phyloP scores from a whole-genome alignment of 202 grass and related monocot genomes.

The Panicum hallii region DNA sequence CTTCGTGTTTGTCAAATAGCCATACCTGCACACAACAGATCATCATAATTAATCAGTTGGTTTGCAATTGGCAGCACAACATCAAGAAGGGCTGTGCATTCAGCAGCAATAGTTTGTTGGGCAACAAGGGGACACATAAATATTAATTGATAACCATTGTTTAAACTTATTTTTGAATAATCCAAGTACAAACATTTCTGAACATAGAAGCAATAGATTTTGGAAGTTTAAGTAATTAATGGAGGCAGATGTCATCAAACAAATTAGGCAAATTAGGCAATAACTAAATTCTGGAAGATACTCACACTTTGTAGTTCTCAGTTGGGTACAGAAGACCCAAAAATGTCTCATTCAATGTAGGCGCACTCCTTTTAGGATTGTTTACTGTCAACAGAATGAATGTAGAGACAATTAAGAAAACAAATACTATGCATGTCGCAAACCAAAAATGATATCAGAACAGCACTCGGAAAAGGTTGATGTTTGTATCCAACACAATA shows the following conservation, averaged over 20 bases:
- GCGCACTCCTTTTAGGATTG: slow-evolving; percentile 89
- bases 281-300: slow-evolving; percentile 11
- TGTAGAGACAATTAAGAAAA: slow-evolving; percentile 30
- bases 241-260: not conserved
- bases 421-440: not conserved
- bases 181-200: not conserved
- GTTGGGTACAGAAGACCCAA: slow-evolving; percentile 94
- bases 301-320: slow-evolving; percentile 99
- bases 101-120: slow-evolving; percentile 28
- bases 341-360: slow-evolving; percentile 90
- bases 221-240: not conserved
- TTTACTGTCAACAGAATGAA: slow-evolving; percentile 66
- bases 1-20: slow-evolving; percentile 97
- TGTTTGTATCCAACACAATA: not conserved
- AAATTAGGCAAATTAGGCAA: slow-evolving; percentile 4
- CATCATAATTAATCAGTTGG: slow-evolving; percentile 18
- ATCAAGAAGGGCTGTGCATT: slow-evolving; percentile 3
- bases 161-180: slow-evolving; percentile 18
- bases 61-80: not conserved
- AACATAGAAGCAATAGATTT: not conserved
- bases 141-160: not conserved
- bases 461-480: not conserved
- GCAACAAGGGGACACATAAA: not conserved
- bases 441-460: not conserved
- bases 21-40: slow-evolving; percentile 66